Base-by-base conservation (phyloP, 1,284 basidiomycete genomes). In the Pholiota adiposa region DNA sequence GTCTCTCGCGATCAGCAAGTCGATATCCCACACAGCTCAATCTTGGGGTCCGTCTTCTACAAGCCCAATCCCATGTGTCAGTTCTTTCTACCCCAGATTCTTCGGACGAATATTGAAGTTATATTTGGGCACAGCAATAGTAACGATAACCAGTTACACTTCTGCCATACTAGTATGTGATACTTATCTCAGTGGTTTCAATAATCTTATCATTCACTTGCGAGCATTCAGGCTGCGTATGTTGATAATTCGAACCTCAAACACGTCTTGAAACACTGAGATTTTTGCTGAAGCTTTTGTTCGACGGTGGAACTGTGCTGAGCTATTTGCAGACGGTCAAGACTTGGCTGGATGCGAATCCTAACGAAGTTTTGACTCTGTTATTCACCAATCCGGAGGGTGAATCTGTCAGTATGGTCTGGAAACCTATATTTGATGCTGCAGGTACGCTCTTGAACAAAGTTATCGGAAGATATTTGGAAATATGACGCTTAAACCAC, bases 351-450 rank as follows among this genome's bases (percentile, higher is more conserved):
- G 81, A 84, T 59, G 73, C 78, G 2, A 91, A 94, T 73, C 88
- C 90, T 0, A 87, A 86, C 67, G 91, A 93, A 72, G 88, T 92
- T 61, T 67, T 92, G 60, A 89, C 89, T 0, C 72, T 92, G 60
- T 73, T 92, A 44, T 85, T 92, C 68, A 89, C 89, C 51, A 92
- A 92, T 72, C 83, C 82, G 3, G 89, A 92, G 62, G 79, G 81
- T 21, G 72, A 83, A 34, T 80, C 82, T 1, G 74, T 87, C 3
- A 66, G 76, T 0, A 73, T 77, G 31, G 65, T 85, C 51, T 84
- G 86, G 84, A 72, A 76, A 62, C 81, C 83, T 9, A 81, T 83
- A 0, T 93, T 92, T 74, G 74, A 83, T 49, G 69, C 67, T 23
- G 67, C 77, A n/a, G 77, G 77, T 74, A 19, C 23, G 19, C 12